Percentiles rank a stretch among this genome's conserved stretches.
phyloP scores from a whole-genome alignment of 805 yeast species.

The Priceomyces fermenticarens region DNA sequence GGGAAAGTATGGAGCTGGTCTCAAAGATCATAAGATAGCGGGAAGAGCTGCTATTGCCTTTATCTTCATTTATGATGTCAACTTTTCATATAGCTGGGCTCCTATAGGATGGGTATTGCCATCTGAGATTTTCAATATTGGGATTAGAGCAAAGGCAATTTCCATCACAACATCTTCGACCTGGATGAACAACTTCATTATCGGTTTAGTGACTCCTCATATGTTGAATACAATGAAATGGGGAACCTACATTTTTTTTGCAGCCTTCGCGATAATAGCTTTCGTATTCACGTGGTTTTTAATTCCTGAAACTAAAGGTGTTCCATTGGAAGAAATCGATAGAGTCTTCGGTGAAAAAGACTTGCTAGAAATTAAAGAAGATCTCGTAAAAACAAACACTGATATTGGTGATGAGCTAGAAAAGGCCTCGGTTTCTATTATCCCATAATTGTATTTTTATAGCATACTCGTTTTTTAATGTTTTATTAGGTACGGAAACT shows the following conservation, averaged over 20 bases:
- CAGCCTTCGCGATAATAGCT: slow-evolving; percentile 38
- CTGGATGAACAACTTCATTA: slow-evolving; percentile 35
- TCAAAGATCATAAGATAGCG: slow-evolving; percentile 13
- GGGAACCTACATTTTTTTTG: slow-evolving; percentile 38
- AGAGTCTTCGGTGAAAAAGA: slow-evolving; percentile 18
- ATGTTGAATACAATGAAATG: slow-evolving; percentile 25
- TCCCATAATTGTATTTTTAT: no score
- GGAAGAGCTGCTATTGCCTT: slow-evolving; percentile 35
- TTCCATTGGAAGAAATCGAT: slow-evolving; percentile 72
- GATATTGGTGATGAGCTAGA: neutral
- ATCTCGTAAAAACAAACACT: slow-evolving; percentile 1
- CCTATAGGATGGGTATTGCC: slow-evolving; percentile 38
- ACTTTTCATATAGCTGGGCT: slow-evolving; percentile 37
- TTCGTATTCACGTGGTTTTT: slow-evolving; percentile 46
- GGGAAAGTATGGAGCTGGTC: slow-evolving; percentile 15
- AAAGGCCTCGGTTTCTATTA: slow-evolving; percentile 2
- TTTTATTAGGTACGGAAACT: no score
- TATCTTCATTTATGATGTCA: slow-evolving; percentile 27
- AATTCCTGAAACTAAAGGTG: slow-evolving; percentile 69
- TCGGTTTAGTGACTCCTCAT: slow-evolving; percentile 35
- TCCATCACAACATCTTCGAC: slow-evolving; percentile 34
- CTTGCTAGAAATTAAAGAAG: slow-evolving; percentile 3
- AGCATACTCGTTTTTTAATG: no score
- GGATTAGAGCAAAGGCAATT: slow-evolving; percentile 33
- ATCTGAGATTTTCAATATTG: slow-evolving; percentile 34